Conservation (phyloP, 148 eudicot species). For the Tetragonia tetragonoides region DNA sequence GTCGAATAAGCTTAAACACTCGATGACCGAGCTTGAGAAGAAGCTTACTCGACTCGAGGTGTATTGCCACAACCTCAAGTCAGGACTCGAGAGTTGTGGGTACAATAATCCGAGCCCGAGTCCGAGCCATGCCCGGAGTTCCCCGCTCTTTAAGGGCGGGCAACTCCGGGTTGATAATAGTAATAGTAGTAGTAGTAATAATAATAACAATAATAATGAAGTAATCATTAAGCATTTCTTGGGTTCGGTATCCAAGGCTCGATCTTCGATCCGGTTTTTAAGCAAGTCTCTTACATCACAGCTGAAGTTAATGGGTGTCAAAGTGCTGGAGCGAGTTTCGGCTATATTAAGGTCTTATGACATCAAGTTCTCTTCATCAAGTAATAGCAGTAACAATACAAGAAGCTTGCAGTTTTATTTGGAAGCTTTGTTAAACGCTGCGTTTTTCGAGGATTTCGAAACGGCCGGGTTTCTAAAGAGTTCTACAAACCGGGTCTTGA, state of each 20-base stretch:
- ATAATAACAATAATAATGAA: conserved; percentile 24
- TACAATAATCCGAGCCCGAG: conserved; percentile 17
- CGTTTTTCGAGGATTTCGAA: conserved; percentile 76
- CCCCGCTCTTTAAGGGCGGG: not conserved
- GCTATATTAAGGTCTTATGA: conserved; percentile 58
- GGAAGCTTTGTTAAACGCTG: conserved; percentile 59
- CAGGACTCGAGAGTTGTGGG: conserved; percentile 53
- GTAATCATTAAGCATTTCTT: conserved; percentile 57
- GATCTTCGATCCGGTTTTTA: conserved; percentile 52
- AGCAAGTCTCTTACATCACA: conserved; percentile 62
- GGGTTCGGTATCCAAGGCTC: conserved; percentile 59
- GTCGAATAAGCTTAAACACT: conserved; percentile 61
- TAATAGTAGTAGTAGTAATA: no score
- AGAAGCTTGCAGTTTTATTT: conserved; percentile 48
- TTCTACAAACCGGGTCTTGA: conserved; percentile 39
- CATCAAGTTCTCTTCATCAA: conserved; percentile 49
- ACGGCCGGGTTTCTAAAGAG: conserved; percentile 46
- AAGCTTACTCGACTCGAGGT: conserved; percentile 72
- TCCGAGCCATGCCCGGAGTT: not conserved
- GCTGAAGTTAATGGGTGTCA: conserved; percentile 56
- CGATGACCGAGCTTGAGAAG: conserved; percentile 77
- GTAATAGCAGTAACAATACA: conserved; percentile 32
- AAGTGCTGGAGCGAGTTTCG: conserved; percentile 51
- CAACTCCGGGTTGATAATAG: conserved; percentile 15
- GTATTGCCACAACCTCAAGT: conserved; percentile 64